Percentiles rank a stretch among this genome's conserved stretches.
phyloP scores from a whole-genome alignment of 2,329 filamentous ascomycete species.

The Aspergillus ruber region DNA sequence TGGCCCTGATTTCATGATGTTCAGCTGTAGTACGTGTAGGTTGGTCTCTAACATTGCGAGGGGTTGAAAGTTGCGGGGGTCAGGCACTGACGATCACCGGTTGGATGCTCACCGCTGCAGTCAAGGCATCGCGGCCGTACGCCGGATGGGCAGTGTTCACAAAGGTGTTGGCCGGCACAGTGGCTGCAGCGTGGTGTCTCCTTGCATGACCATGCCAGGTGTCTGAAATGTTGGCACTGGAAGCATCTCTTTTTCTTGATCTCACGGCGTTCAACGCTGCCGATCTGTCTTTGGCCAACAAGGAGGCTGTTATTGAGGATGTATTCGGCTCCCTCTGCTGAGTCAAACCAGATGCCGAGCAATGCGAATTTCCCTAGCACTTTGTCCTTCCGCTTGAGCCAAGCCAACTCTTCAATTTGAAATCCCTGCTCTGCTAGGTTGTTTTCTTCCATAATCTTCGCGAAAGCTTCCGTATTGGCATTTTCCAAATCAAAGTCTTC shows the following conservation, averaged over 20 bases:
- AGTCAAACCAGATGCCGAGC: slow-evolving; percentile 21
- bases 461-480: slow-evolving; percentile 4
- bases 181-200: slow-evolving; percentile 15
- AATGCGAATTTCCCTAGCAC: slow-evolving; percentile 14
- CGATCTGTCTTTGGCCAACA: slow-evolving; percentile 15
- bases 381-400: slow-evolving; percentile 20
- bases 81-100: slow-evolving; percentile 10
- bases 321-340: slow-evolving; percentile 15
- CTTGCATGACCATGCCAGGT: slow-evolving; percentile 19
- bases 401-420: slow-evolving; percentile 19
- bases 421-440: slow-evolving; percentile 5
- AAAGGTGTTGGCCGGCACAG: slow-evolving; percentile 14
- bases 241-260: slow-evolving; percentile 16
- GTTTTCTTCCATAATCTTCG: slow-evolving; percentile 14
- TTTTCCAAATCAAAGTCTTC: slow-evolving; percentile 10
- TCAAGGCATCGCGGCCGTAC: slow-evolving; percentile 11
- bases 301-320: slow-evolving; percentile 16
- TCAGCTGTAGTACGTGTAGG: slow-evolving; percentile 14
- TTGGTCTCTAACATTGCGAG: slow-evolving; percentile 15
- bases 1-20: slow-evolving; percentile 18
- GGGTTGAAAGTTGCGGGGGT: slow-evolving; percentile 4
- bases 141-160: slow-evolving; percentile 12
- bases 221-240: slow-evolving; percentile 16
- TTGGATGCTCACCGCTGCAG: slow-evolving; percentile 14
- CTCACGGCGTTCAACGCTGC: slow-evolving; percentile 11